A percentile compares a stretch with the other conserved stretches of the same genome.
phyloP scores from a whole-genome alignment of 73 alveolate species.

The Paramecium sonneborni region DNA sequence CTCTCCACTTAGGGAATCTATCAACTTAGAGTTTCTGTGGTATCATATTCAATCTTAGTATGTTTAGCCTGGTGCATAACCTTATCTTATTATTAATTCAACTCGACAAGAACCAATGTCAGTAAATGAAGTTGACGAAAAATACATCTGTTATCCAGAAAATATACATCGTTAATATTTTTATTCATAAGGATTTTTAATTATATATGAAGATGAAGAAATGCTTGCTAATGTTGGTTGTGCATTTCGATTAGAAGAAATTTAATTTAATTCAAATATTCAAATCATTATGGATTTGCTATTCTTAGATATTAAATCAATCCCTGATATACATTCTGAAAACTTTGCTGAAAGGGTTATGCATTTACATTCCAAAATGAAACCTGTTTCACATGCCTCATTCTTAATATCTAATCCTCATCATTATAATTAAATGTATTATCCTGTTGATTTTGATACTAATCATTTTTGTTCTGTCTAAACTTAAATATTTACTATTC shows the following conservation, averaged over 20 bases:
- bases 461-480: neutral
- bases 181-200: conserved; percentile 29
- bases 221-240: neutral
- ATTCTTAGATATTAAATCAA: neutral
- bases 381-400: neutral
- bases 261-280: neutral
- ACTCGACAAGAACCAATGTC: neutral
- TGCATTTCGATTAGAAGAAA: neutral
- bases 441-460: conserved; percentile 30
- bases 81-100: neutral
- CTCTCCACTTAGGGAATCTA: conserved; percentile 19
- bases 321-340: neutral
- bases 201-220: conserved; percentile 49
- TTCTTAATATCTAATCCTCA: neutral
- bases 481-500: neutral
- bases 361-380: neutral
- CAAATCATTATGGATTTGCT: neutral
- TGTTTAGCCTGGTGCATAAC: conserved; percentile 1
- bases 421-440: neutral
- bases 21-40: conserved; percentile 18
- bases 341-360: neutral
- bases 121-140: neutral
- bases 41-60: neutral
- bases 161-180: neutral
- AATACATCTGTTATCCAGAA: neutral